Conservation (phyloP, 805 yeast species). For the Kuraishia hungarica region DNA sequence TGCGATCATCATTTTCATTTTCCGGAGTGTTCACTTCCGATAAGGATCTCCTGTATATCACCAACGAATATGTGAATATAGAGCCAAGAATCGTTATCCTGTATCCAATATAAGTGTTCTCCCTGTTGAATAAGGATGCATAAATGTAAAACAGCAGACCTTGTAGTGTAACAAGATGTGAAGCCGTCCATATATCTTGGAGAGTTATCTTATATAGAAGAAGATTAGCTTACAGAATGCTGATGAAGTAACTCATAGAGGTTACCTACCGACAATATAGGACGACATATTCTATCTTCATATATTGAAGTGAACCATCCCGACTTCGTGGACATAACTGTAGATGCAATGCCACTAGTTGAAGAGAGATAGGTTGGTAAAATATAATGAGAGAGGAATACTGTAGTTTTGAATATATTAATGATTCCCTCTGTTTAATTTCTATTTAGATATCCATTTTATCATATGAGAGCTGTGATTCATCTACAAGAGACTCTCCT, state of each 20-base stretch:
- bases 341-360: too few species aligned
- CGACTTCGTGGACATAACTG: not conserved
- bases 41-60: slow-evolving; percentile 16
- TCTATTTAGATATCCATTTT: too few species aligned
- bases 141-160: slow-evolving; percentile 10
- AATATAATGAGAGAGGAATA: too few species aligned
- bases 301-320: not conserved
- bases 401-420: too few species aligned
- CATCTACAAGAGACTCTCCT: too few species aligned
- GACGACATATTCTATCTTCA: not conserved
- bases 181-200: slow-evolving; percentile 11
- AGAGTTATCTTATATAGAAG: not conserved
- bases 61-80: slow-evolving; percentile 20
- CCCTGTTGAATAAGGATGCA: not conserved
- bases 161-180: slow-evolving; percentile 13
- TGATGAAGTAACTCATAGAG: not conserved
- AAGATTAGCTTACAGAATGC: too few species aligned
- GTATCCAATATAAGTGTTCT: not conserved
- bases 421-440: too few species aligned
- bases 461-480: too few species aligned
- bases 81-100: slow-evolving; percentile 9
- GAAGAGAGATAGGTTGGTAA: too few species aligned
- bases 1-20: not conserved
- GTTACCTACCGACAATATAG: not conserved
- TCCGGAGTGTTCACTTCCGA: slow-evolving; percentile 4